These are phyloP conservation scores for Zea mays DNA, from an alignment of 176 grass and related monocot genomes.

Conservation along the genomic window DNA sequence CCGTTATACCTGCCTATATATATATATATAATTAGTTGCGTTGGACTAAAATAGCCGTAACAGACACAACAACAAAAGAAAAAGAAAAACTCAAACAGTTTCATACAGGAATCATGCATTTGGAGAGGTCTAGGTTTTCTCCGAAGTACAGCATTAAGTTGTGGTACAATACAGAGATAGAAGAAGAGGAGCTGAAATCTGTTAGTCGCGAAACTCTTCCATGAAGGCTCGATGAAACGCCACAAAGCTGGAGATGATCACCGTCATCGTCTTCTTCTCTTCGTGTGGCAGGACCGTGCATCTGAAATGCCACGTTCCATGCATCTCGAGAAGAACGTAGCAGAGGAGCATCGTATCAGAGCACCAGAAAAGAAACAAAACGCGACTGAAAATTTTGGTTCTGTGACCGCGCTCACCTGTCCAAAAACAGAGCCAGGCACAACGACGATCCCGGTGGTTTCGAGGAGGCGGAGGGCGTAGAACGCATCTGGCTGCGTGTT, in stretches of 20 bases:
- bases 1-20: too few species aligned
- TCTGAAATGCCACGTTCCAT: slow-evolving; percentile 84
- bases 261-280: slow-evolving; percentile 59
- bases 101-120: neutral
- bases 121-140: neutral
- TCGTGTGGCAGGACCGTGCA: slow-evolving; percentile 72
- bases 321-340: slow-evolving; percentile 56
- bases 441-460: slow-evolving; percentile 66
- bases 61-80: neutral
- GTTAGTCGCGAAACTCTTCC: slow-evolving; percentile 49
- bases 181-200: neutral
- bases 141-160: neutral
- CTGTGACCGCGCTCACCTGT: slow-evolving; percentile 48
- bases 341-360: slow-evolving; percentile 33
- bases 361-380: slow-evolving; percentile 1
- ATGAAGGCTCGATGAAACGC: slow-evolving; percentile 78
- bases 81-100: neutral
- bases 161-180: neutral
- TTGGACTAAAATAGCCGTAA: neutral
- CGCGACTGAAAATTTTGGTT: neutral
- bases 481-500: slow-evolving; percentile 65
- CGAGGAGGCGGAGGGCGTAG: slow-evolving; percentile 68
- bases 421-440: slow-evolving; percentile 78
- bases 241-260: slow-evolving; percentile 52
- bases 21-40: too few species aligned